phyloP scores from a whole-genome alignment of 169 alveolate genomes.

The Cystoisospora suis region DNA sequence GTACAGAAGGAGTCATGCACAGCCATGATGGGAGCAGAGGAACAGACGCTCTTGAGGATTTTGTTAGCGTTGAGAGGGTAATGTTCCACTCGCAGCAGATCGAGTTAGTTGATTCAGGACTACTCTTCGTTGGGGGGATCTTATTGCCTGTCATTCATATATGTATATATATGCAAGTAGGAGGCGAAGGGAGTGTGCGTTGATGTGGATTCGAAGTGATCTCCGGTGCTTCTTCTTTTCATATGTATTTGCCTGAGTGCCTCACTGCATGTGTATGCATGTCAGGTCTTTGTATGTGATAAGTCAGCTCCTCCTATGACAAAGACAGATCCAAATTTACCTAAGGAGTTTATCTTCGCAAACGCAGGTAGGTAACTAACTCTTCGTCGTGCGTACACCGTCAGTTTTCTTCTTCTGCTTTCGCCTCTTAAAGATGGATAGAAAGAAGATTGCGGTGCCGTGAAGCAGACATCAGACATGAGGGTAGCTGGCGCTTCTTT shows the following conservation, averaged over 20 bases:
- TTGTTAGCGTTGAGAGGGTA: no score
- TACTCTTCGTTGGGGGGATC: no score
- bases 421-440: neutral
- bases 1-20: no score
- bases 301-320: constrained; percentile 10
- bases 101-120: no score
- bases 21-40: no score
- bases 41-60: no score
- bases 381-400: neutral
- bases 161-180: neutral
- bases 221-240: neutral
- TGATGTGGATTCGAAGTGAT: neutral
- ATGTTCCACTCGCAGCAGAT: no score
- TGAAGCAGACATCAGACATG: neutral
- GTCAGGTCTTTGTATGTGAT: constrained; percentile 17
- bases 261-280: neutral
- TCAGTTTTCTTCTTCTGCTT: neutral
- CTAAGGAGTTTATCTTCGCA: constrained; percentile 24
- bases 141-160: neutral
- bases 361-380: neutral
- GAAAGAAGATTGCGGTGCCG: neutral
- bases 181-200: neutral
- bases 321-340: neutral
- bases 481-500: neutral
- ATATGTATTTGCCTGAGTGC: neutral